Evolutionary conservation across 2,329 filamentous ascomycete genomes (phyloP).

Genomic region (Cercospora sesami): DNA sequence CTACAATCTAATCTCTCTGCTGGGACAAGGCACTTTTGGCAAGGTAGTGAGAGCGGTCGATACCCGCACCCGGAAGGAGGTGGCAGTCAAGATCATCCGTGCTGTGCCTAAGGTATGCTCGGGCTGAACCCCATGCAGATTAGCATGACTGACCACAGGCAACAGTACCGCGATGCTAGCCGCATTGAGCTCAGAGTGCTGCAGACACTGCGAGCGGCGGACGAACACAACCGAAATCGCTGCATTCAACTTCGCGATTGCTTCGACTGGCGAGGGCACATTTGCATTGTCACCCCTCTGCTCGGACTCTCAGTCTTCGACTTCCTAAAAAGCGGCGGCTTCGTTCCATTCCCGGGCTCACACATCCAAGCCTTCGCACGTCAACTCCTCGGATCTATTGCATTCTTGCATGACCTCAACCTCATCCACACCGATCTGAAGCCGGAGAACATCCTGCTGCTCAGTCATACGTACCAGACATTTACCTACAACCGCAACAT

Average conservation of each 20-base stretch:
- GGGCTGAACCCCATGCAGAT: not conserved
- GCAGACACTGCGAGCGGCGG: constrained; percentile 87
- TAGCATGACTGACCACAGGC: constrained; percentile 1
- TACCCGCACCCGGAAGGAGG: constrained; percentile 71
- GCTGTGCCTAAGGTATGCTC: constrained; percentile 76
- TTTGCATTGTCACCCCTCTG: constrained; percentile 77
- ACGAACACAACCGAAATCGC: constrained; percentile 86
- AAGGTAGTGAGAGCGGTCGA: constrained; percentile 96
- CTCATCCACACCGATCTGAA: constrained; percentile 86
- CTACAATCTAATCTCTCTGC: constrained; percentile 85
- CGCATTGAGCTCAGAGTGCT: constrained; percentile 91
- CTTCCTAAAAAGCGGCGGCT: constrained; percentile 91
- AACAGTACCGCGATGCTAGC: constrained; percentile 81
- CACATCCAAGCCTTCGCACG: constrained; percentile 97
- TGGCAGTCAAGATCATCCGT: constrained; percentile 96
- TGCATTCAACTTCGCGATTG: constrained; percentile 96
- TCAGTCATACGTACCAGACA: constrained; percentile 65
- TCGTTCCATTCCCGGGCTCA: constrained; percentile 96
- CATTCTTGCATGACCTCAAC: constrained; percentile 94
- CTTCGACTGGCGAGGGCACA: constrained; percentile 96
- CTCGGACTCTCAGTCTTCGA: constrained; percentile 97
- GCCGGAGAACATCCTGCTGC: constrained; percentile 67
- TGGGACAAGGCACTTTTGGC: constrained; percentile 96
- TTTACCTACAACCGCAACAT: constrained; percentile 69
- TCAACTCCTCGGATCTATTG: constrained; percentile 95